Conservation (phyloP, 192 early-diverging fungal genomes). For the Podila minutissima region DNA sequence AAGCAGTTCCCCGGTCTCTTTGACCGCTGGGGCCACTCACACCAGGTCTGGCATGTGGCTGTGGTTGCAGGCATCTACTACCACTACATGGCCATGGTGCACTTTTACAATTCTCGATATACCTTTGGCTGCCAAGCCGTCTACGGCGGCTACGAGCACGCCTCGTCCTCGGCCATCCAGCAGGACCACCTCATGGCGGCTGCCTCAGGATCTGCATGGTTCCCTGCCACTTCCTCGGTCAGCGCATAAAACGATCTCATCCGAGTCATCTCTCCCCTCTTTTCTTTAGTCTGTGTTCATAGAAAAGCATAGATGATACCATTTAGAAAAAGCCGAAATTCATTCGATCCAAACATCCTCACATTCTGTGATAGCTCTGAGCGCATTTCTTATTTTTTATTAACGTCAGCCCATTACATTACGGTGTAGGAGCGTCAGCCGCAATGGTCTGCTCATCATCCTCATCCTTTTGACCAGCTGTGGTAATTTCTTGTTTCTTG, state of each 20-base stretch:
- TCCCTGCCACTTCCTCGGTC: conserved; percentile 5
- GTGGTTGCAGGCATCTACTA: conserved; percentile 71
- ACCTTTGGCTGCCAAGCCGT: conserved; percentile 57
- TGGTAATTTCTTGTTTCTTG: not conserved
- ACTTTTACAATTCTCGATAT: conserved; percentile 61
- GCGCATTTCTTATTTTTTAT: too few relatives aligned
- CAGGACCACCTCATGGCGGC: conserved; percentile 3
- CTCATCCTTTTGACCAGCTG: not conserved
- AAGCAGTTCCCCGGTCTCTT: conserved; percentile 67
- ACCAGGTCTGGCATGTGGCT: conserved; percentile 71
- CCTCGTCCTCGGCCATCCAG: not conserved
- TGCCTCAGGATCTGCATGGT: conserved; percentile 16
- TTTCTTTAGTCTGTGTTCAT: too few relatives aligned
- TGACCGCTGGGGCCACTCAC: conserved; percentile 67
- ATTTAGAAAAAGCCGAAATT: too few relatives aligned
- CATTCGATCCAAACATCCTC: too few relatives aligned
- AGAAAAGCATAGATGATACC: too few relatives aligned
- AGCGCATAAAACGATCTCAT: conserved; percentile 14
- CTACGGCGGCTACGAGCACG: conserved; percentile 47
- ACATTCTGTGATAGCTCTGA: too few relatives aligned
- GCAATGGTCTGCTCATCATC: conserved; percentile 12
- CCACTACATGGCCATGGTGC: conserved; percentile 66
- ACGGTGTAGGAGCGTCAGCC: conserved; percentile 36
- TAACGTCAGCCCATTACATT: not conserved
- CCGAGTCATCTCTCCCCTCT: not conserved